phyloP scores from a whole-genome alignment of 176 grass and related monocot species.

The Pontederia paniculata region DNA sequence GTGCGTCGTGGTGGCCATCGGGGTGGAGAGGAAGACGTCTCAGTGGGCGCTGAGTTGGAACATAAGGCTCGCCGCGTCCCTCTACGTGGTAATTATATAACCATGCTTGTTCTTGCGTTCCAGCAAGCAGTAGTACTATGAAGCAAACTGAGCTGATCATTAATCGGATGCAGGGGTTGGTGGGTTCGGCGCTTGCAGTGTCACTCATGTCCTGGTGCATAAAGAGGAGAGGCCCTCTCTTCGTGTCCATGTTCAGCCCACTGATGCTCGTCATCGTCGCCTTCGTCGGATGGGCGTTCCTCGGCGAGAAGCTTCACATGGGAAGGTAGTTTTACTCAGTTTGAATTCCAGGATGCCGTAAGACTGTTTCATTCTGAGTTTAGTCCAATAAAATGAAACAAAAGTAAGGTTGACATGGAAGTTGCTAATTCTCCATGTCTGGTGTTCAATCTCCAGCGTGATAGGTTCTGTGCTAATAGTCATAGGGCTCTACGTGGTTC shows the following conservation, averaged over 20 bases:
- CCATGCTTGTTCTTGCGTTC: too few relatives aligned
- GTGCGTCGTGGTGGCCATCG: slow-evolving; percentile 19
- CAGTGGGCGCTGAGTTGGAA: slow-evolving; percentile 35
- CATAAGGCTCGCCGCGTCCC: slow-evolving; percentile 24
- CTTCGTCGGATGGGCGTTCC: slow-evolving; percentile 17
- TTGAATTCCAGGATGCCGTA: background rate
- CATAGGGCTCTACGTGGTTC: slow-evolving; percentile 33
- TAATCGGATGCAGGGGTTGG: slow-evolving; percentile 15
- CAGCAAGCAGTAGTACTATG: background rate
- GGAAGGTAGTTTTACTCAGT: slow-evolving; percentile 18
- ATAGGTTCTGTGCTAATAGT: slow-evolving; percentile 33
- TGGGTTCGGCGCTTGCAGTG: slow-evolving; percentile 25
- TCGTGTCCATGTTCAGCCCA: slow-evolving; percentile 43
- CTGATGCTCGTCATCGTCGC: slow-evolving; percentile 33
- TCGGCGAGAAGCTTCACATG: slow-evolving; percentile 20
- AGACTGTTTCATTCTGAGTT: background rate
- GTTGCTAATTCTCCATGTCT: background rate
- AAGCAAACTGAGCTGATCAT: background rate
- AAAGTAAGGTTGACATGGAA: background rate
- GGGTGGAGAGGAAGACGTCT: slow-evolving; percentile 1
- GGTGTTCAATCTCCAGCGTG: slow-evolving; percentile 12
- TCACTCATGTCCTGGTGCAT: slow-evolving; percentile 51
- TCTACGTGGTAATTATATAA: slow-evolving; percentile 24
- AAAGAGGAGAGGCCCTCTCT: slow-evolving; percentile 37
- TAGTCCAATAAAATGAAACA: background rate